Base-by-base conservation (phyloP, 352 stramenopile species). In the Globisporangium parvum region DNA sequence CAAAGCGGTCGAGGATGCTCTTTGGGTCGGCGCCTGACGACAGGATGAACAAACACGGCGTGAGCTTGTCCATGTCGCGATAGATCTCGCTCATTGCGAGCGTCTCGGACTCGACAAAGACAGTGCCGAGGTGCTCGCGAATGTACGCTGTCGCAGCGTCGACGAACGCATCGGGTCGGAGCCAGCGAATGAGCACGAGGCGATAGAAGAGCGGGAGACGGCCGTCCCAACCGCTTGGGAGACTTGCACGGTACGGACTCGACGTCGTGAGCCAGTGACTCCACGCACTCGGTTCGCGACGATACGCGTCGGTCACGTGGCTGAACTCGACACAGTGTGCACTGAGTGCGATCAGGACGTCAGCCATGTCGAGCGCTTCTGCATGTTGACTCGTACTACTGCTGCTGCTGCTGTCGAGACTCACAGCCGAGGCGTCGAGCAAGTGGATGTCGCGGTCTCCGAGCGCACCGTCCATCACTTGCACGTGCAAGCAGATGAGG, bases 11-110 rank as follows among this genome's bases (percentile, higher is more conserved):
- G 18, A 93, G 47, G 2, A 72, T 51, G 41, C 65, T 66, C 14
- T 73, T 73, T 0, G 84, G 82, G 23, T 92, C 84, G 2, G 84
- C 75, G 0, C 84, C 84, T 1, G 82, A 71, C 4, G 82, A 92
- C 12, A 93, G 61, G 42, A 93, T 75, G 55, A 93, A 91, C 15
- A 93, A 45, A 18, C 78, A 89, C 0, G 84, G 84, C 3, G 80
- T 91, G 17, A 63, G 55, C 20, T 76, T 80, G 45, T 83, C 71
- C 48, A 87, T 75, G 47, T 91, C 80, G 33, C 49, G 57, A 51
- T 70, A 87, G 10, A 86, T 52, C 3, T 80, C 74, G 6, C n/a
- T 51, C 61, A 93, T 86, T 1, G 54, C 52, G 20, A 62, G 23
- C 20, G 17, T 61, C 45, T 35, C 46, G 9, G 26, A 20, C 21